Percentiles rank a stretch among this genome's conserved stretches.
Evolutionary conservation across 2,329 filamentous ascomycete species (phyloP).

Genomic region (Botrytis porri): DNA sequence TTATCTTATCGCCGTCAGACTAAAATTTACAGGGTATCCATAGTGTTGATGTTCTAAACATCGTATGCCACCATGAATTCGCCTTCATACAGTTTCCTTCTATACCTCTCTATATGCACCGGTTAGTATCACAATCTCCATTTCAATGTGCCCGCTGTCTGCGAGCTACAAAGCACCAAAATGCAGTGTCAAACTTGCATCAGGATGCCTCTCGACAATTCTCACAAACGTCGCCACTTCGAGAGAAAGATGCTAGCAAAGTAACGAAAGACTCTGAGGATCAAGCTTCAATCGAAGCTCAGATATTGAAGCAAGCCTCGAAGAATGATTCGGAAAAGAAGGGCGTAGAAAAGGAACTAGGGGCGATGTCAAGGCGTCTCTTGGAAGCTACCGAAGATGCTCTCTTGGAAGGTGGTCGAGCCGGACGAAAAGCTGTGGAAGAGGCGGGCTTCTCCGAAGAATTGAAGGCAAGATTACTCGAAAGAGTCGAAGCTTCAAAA

Average conservation of each 20-base stretch:
- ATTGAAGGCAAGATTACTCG: constrained; percentile 56
- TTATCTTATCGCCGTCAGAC: constrained; percentile 13
- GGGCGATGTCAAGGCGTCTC: constrained; percentile 53
- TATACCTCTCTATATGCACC: constrained; percentile 34
- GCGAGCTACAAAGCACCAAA: constrained; percentile 28
- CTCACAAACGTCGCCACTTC: constrained; percentile 32
- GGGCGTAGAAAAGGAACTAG: constrained; percentile 25
- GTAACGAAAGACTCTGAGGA: constrained; percentile 19
- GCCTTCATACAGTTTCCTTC: neutral
- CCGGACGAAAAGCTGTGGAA: constrained; percentile 57
- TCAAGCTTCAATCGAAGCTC: constrained; percentile 24
- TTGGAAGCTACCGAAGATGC: constrained; percentile 63
- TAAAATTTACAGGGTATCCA: constrained; percentile 2
- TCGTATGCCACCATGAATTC: neutral
- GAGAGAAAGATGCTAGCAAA: constrained; percentile 21
- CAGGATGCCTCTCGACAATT: constrained; percentile 22
- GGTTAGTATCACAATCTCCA: constrained; percentile 25
- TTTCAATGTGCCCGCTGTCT: constrained; percentile 34
- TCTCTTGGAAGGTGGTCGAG: constrained; percentile 55
- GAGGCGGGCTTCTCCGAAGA: constrained; percentile 64
- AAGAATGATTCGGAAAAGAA: constrained; percentile 10
- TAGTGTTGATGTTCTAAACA: neutral
- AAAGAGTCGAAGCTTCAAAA: constrained; percentile 54
- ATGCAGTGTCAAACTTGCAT: constrained; percentile 27
- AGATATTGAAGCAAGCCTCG: constrained; percentile 16